Percentiles rank a stretch among this genome's conserved stretches.
These are phyloP conservation scores for Hygrocybe coccinea DNA, from an alignment of 768 basidiomycete genomes.

Conservation along the genomic window DNA sequence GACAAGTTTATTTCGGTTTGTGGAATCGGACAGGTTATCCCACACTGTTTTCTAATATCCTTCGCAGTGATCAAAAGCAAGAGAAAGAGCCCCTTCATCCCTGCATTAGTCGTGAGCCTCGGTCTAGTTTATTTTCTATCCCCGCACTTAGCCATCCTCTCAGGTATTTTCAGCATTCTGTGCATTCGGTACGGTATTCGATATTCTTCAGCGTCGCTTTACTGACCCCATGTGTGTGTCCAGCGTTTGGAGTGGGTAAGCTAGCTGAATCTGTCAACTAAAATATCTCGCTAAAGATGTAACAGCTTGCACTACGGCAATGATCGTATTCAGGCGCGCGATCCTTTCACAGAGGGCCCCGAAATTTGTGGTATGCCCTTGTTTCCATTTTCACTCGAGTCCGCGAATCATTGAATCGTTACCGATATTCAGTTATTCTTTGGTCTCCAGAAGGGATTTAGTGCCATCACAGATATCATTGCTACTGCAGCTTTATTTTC, in stretches of 20 bases:
- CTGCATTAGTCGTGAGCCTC: conserved; percentile 26
- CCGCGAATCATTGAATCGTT: neutral
- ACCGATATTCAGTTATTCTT: conserved; percentile 35
- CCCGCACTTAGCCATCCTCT: neutral
- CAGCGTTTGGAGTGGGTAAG: conserved; percentile 14
- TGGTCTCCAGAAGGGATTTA: conserved; percentile 43
- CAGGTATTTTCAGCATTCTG: conserved; percentile 25
- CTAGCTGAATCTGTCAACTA: neutral
- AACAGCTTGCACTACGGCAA: conserved; percentile 9
- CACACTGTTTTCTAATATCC: neutral
- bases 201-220: neutral
- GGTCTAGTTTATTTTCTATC: neutral
- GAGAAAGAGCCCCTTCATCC: conserved; percentile 24
- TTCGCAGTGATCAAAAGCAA: conserved; percentile 5
- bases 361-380: conserved; percentile 26
- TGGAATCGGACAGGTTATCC: neutral
- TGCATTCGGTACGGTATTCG: conserved; percentile 26
- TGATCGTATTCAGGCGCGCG: conserved; percentile 8
- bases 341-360: conserved; percentile 3
- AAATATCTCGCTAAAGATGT: neutral
- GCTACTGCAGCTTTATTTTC: conserved; percentile 44
- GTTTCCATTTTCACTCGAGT: neutral
- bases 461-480: conserved; percentile 39
- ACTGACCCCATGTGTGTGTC: neutral
- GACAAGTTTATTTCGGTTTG: conserved; percentile 37